Conservation (phyloP, 495 filamentous ascomycete species). For the Aspergillus wentii region DNA sequence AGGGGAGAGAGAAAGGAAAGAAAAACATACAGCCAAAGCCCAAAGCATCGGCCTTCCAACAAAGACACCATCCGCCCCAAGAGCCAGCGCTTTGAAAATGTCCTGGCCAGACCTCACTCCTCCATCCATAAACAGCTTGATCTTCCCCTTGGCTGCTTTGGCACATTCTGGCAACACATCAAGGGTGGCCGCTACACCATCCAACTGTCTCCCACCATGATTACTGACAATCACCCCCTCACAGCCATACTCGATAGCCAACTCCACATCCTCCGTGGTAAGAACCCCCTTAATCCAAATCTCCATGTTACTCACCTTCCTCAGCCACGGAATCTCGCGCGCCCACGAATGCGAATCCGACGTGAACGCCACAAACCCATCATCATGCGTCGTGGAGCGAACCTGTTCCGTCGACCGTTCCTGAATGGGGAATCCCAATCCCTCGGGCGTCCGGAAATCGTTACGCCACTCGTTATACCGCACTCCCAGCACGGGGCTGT, state of each 20-base stretch:
- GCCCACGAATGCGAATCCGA: slow-evolving; percentile 65
- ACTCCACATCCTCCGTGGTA: slow-evolving; percentile 48
- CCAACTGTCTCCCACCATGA: slow-evolving; percentile 65
- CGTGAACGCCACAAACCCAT: slow-evolving; percentile 54
- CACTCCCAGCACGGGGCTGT: slow-evolving; percentile 72
- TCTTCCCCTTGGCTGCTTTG: slow-evolving; percentile 48
- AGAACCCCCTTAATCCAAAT: slow-evolving; percentile 56
- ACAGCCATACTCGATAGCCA: slow-evolving; percentile 47
- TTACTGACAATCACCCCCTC: slow-evolving; percentile 62
- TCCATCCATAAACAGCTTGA: slow-evolving; percentile 65
- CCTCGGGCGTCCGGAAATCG: slow-evolving; percentile 28
- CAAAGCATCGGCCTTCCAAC: slow-evolving; percentile 61
- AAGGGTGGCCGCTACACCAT: slow-evolving; percentile 59
- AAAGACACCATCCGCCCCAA: slow-evolving; percentile 61
- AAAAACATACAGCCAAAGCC: slow-evolving; percentile 24
- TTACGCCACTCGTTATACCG: slow-evolving; percentile 38
- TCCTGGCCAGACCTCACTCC: slow-evolving; percentile 61
- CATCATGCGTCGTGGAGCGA: slow-evolving; percentile 41
- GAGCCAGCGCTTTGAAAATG: slow-evolving; percentile 64
- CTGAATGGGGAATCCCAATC: slow-evolving; percentile 29
- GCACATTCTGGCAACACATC: slow-evolving; percentile 62
- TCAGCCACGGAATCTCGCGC: slow-evolving; percentile 33
- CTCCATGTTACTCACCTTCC: slow-evolving; percentile 48
- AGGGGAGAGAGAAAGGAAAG: background rate
- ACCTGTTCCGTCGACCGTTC: slow-evolving; percentile 70